phyloP scores from a whole-genome alignment of 2,329 filamentous ascomycete genomes.

The Ceratocystis alfenasii region DNA sequence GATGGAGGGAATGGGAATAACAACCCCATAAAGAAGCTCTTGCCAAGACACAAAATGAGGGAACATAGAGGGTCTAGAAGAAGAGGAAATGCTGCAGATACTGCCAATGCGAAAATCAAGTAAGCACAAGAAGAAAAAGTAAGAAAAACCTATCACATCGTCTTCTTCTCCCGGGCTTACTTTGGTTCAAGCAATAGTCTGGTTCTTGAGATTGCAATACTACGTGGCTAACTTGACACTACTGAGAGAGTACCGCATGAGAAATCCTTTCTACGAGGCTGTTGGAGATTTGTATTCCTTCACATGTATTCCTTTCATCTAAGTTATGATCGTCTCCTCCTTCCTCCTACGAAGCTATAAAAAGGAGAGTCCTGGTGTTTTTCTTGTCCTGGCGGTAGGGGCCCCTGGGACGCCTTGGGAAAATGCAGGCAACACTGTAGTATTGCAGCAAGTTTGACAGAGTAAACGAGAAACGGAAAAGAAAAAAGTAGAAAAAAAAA shows the following conservation, averaged over 20 bases:
- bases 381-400: no score
- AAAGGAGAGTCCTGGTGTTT: no score
- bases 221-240: background rate
- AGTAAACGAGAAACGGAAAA: background rate
- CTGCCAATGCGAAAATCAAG: background rate
- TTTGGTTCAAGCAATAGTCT: background rate
- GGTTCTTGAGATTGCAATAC: background rate
- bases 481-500: background rate
- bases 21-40: background rate
- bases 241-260: background rate
- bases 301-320: no score
- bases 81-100: background rate
- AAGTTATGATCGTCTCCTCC: no score
- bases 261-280: background rate
- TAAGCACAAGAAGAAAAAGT: background rate
- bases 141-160: background rate
- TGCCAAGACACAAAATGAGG: background rate
- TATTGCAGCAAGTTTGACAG: background rate
- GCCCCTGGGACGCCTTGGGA: no score
- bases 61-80: no score
- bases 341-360: no score
- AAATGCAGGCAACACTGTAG: background rate
- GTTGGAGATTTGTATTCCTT: background rate
- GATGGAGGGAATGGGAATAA: background rate
- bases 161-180: background rate